Conservation (phyloP, 768 basidiomycete genomes). For the Hemileccinum impolitum region DNA sequence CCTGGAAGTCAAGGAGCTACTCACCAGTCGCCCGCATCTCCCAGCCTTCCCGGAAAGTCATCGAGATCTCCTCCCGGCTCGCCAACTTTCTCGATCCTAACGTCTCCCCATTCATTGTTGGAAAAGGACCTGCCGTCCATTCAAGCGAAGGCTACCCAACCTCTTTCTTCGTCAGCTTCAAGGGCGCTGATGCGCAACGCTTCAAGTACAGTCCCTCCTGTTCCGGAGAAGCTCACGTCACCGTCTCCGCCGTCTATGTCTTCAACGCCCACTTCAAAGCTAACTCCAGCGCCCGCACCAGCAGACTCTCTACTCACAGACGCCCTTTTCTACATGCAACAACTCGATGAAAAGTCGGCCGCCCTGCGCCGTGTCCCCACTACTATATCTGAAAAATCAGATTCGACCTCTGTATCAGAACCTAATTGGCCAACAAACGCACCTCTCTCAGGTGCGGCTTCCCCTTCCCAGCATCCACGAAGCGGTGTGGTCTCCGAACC, state of each 20-base stretch:
- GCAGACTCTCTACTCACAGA: constrained; percentile 44
- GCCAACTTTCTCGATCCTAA: constrained; percentile 31
- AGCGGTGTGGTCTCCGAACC: constrained; percentile 30
- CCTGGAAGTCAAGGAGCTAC: constrained; percentile 12
- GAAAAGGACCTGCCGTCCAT: constrained; percentile 35
- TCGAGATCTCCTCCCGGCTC: constrained; percentile 24
- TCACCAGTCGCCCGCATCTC: constrained; percentile 17
- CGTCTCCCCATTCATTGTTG: constrained; percentile 34
- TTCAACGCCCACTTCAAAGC: constrained; percentile 30
- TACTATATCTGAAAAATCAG: constrained; percentile 45
- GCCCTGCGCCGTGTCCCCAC: constrained; percentile 41
- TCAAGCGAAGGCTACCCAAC: constrained; percentile 24
- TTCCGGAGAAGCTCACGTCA: constrained; percentile 23
- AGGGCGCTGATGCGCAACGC: constrained; percentile 14
- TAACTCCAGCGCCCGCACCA: constrained; percentile 10
- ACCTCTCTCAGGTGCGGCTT: constrained; percentile 23
- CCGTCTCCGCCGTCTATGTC: constrained; percentile 14
- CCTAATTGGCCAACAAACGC: constrained; percentile 18
- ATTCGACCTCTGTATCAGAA: constrained; percentile 30
- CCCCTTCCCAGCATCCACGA: constrained; percentile 17
- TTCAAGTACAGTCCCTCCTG: constrained; percentile 23
- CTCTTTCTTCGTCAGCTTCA: constrained; percentile 4
- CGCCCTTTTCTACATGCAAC: constrained; percentile 68
- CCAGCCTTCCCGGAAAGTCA: constrained; percentile 12
- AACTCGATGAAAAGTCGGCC: constrained; percentile 38